Base-by-base conservation (phyloP, 164 flowering plant genomes). In the Aristolochia fimbriata region DNA sequence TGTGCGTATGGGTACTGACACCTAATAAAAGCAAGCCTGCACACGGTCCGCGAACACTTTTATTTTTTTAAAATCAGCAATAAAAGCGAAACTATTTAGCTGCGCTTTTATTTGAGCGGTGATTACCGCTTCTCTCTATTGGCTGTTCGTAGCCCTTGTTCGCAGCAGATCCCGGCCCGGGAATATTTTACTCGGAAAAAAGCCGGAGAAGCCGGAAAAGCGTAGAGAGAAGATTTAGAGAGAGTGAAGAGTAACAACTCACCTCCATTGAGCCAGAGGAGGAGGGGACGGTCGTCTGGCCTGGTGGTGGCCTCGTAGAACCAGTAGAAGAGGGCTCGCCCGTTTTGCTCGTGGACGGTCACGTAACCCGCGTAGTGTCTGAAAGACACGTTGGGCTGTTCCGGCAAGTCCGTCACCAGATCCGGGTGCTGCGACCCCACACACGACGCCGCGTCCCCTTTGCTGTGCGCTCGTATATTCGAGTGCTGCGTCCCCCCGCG, bases 271-370 rank as follows among this genome's bases (percentile, higher is more conserved):
- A 73, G 72, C 76, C 76, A 73, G 9, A 73, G 60, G 8, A 73
- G 70, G 14, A 73, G 59, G 54, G 76, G 76, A 55, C 65, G 68
- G 51, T 64, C 63, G n/a, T 62, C 66, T 7, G 69, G 54, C 6
- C 19, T 61, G 51, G 45, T 23, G 55, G 59, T 47, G 48, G 72
- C 72, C 62, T 73, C 72, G 19, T 58, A 73, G 69, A 73, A 73
- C 76, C 76, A 73, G 62, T 73, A 73, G 55, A 73, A 73, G 70
- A 73, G 72, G 15, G 69, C 76, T 58, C 76, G 59, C 14, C 72
- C 76, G 59, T 68, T 65, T 55, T 62, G 59, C 25, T 73, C 76
- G 45, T 65, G 24, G 46, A 68, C 72, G 3, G 67, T 73, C 17
- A 73, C 70, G 30, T 68, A 65, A 15, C 76, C 76, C 0, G 76